Percentiles rank a stretch among this genome's conserved stretches.
Conservation (phyloP, 2,329 filamentous ascomycete genomes). For the Fusarium sp. region DNA sequence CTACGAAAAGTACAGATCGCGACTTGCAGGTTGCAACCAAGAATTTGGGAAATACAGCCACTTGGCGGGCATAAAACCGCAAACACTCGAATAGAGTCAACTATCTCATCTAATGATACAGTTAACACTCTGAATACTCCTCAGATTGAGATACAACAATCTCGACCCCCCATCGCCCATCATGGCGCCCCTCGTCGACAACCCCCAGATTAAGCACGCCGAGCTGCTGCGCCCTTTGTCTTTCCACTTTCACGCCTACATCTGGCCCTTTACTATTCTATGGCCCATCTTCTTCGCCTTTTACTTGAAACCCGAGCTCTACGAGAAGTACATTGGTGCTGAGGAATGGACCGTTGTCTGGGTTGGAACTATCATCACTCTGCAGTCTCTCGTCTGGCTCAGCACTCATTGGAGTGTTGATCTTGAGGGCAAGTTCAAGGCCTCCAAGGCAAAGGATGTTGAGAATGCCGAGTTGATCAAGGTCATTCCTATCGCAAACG, state of each 20-base stretch:
- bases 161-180: slow-evolving; percentile 31
- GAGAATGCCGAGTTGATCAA: slow-evolving; percentile 88
- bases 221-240: slow-evolving; percentile 90
- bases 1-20: slow-evolving; percentile 47
- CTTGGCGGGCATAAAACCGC: slow-evolving; percentile 19
- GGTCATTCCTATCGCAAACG: slow-evolving; percentile 89
- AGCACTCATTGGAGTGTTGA: slow-evolving; percentile 98
- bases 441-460: slow-evolving; percentile 75
- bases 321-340: slow-evolving; percentile 91
- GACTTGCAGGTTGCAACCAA: slow-evolving; percentile 37
- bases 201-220: slow-evolving; percentile 86
- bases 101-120: slow-evolving; percentile 6
- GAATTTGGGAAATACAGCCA: slow-evolving; percentile 31
- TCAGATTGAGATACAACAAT: slow-evolving; percentile 23
- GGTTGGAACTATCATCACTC: slow-evolving; percentile 85
- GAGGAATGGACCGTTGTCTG: slow-evolving; percentile 99
- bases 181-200: slow-evolving; percentile 89
- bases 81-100: slow-evolving; percentile 4
- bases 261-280: slow-evolving; percentile 91
- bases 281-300: slow-evolving; percentile 94
- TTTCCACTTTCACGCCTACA: slow-evolving; percentile 83
- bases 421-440: slow-evolving; percentile 83
- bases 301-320: slow-evolving; percentile 85
- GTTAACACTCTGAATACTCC: neutral
- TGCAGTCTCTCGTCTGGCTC: slow-evolving; percentile 91